Conservation (phyloP, 306 rosid genomes). For the Sindora glabra region DNA sequence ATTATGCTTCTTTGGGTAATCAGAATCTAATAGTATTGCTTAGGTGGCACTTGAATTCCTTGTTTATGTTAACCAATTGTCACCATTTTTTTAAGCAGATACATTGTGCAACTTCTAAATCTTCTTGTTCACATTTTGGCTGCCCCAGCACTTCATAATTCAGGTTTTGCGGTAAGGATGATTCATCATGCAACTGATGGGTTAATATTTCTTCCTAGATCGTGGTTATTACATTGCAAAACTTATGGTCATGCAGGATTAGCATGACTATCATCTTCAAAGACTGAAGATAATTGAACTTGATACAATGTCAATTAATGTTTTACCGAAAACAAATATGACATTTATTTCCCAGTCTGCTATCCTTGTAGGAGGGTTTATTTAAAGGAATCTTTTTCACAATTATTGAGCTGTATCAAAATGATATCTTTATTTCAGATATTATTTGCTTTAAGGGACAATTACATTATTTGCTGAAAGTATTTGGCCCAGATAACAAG, state of each 20-base stretch:
- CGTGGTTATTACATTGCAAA: not conserved
- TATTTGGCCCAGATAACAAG: too few relatives aligned
- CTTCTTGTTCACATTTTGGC: constrained; percentile 80
- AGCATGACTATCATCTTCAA: not conserved
- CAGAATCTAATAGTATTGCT: not conserved
- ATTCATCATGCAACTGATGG: constrained; percentile 1
- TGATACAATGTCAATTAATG: not conserved
- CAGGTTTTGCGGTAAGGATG: constrained; percentile 92
- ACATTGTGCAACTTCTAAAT: constrained; percentile 92
- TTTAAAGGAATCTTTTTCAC: too few relatives aligned
- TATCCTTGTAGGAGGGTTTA: not conserved
- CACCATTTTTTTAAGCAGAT: constrained; percentile 46
- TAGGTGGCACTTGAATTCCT: not conserved
- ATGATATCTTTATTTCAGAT: not conserved
- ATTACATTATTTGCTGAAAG: not conserved
- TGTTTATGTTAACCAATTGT: constrained; percentile 19
- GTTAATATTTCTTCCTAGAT: constrained; percentile 11
- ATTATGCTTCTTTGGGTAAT: not conserved
- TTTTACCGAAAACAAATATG: not conserved
- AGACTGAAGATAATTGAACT: not conserved
- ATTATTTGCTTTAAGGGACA: not conserved
- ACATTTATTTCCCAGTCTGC: not conserved
- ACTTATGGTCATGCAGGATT: constrained; percentile 6
- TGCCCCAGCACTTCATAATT: constrained; percentile 94
- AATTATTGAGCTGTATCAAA: not conserved